These are phyloP conservation scores for Metschnikowia gelsemii DNA, from an alignment of 805 yeast species.

Conservation along the genomic window DNA sequence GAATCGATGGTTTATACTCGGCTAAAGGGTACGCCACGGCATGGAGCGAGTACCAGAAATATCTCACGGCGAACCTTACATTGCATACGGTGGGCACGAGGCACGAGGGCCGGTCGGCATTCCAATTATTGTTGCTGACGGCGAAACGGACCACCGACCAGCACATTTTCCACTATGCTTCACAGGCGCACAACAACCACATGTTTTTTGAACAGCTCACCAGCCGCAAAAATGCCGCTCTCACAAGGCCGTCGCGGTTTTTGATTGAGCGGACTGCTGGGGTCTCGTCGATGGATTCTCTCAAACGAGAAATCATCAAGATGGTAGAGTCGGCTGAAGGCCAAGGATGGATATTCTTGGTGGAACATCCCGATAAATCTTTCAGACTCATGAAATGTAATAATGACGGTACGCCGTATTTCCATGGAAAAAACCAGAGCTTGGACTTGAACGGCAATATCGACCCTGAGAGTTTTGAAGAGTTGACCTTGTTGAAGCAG, in stretches of 20 bases:
- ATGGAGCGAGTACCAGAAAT: constrained; percentile 80
- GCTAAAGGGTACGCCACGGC: constrained; percentile 65
- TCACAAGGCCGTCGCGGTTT: constrained; percentile 38
- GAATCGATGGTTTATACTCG: constrained; percentile 66
- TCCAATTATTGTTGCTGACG: constrained; percentile 65
- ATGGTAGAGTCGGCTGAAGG: constrained; percentile 56
- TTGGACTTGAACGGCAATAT: constrained; percentile 77
- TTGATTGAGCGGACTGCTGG: constrained; percentile 40
- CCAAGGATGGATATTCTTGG: constrained; percentile 75
- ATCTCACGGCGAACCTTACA: constrained; percentile 57
- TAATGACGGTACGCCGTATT: constrained; percentile 79
- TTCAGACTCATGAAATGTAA: constrained; percentile 55
- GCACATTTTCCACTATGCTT: constrained; percentile 79
- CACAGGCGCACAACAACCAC: constrained; percentile 91
- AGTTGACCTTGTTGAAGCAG: constrained; percentile 43
- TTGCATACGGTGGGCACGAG: constrained; percentile 74
- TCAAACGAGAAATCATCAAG: constrained; percentile 49
- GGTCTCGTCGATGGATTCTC: constrained; percentile 44
- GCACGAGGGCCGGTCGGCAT: constrained; percentile 72
- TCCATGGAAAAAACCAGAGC: constrained; percentile 64
- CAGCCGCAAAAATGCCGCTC: constrained; percentile 30
- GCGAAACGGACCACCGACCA: constrained; percentile 66
- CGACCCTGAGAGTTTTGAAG: constrained; percentile 51
- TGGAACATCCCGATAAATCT: constrained; percentile 62
- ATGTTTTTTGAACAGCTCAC: constrained; percentile 70